Conservation (phyloP, 179 eudicot species). For the Beta corolliflora region DNA sequence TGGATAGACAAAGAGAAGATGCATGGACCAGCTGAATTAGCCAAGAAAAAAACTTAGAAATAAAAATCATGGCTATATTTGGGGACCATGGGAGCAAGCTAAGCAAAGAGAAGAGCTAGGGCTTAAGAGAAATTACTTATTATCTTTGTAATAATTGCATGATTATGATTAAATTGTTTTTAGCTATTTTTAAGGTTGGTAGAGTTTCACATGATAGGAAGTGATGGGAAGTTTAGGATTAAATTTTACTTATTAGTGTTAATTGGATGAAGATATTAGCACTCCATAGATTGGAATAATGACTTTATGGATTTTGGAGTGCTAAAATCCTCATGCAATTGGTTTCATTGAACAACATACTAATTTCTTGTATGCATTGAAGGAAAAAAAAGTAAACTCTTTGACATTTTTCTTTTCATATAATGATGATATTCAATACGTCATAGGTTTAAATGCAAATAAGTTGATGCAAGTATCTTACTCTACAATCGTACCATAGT, state of each 20-base stretch:
- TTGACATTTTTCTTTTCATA: not conserved
- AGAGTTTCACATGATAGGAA: constrained; percentile 16
- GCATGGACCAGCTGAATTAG: constrained; percentile 31
- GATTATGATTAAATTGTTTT: constrained; percentile 34
- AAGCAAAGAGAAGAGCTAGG: not conserved
- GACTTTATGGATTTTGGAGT: constrained; percentile 15
- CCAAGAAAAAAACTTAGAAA: constrained; percentile 1
- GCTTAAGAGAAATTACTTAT: constrained; percentile 13
- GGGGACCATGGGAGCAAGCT: constrained; percentile 21
- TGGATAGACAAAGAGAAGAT: constrained; percentile 22
- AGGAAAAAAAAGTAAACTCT: not conserved
- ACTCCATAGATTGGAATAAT: constrained; percentile 10
- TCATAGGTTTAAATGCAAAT: not conserved
- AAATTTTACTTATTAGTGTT: not conserved
- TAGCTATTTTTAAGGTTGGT: constrained; percentile 24
- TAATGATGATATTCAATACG: not conserved
- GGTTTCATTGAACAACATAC: not conserved
- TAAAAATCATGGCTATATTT: constrained; percentile 19
- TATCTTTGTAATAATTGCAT: constrained; percentile 28
- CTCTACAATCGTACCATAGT: not conserved
- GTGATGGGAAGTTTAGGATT: constrained; percentile 3
- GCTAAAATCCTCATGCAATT: constrained; percentile 38
- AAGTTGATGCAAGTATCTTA: not conserved
- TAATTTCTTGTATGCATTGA: constrained; percentile 3
- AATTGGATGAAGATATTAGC: constrained; percentile 43